phyloP scores from a whole-genome alignment of 371 early-diverging fungal genomes.

The Mortierella sp. region DNA sequence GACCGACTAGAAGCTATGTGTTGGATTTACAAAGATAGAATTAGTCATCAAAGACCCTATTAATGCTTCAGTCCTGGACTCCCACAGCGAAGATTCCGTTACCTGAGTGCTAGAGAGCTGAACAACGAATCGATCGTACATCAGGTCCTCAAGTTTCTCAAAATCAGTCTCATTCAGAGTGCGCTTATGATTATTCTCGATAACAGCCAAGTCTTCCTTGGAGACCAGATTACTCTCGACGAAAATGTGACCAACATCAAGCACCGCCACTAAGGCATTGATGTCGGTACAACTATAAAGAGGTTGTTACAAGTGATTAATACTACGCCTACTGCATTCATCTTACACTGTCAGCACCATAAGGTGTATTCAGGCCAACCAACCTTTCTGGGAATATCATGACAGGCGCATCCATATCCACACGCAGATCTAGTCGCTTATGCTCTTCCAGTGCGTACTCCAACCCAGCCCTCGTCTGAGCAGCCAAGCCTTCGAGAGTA shows the following conservation, averaged over 20 bases:
- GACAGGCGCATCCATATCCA: conserved; percentile 98
- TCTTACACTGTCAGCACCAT: neutral
- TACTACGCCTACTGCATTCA: neutral
- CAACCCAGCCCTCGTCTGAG: conserved; percentile 90
- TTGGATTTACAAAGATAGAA: neutral
- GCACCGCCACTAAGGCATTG: conserved; percentile 78
- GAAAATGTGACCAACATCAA: conserved; percentile 95
- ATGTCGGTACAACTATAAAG: conserved; percentile 73
- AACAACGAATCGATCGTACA: conserved; percentile 94
- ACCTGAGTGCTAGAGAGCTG: conserved; percentile 88
- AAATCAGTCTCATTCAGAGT: conserved; percentile 76
- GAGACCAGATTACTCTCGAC: conserved; percentile 88
- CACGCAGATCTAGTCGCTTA: conserved; percentile 87
- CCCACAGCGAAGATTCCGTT: conserved; percentile 1
- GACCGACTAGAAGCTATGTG: conserved; percentile 80
- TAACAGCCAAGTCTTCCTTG: conserved; percentile 72
- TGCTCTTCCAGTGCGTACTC: conserved; percentile 92
- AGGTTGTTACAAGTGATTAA: neutral
- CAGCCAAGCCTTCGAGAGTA: conserved; percentile 89
- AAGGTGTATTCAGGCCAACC: neutral
- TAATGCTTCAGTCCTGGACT: neutral
- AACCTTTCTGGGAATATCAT: conserved; percentile 94
- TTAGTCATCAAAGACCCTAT: neutral
- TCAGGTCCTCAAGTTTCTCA: conserved; percentile 77
- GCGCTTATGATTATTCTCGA: conserved; percentile 75